Evolutionary conservation across 2,329 filamentous ascomycete genomes (phyloP).

Genomic region (Colletotrichum echinochloae): DNA sequence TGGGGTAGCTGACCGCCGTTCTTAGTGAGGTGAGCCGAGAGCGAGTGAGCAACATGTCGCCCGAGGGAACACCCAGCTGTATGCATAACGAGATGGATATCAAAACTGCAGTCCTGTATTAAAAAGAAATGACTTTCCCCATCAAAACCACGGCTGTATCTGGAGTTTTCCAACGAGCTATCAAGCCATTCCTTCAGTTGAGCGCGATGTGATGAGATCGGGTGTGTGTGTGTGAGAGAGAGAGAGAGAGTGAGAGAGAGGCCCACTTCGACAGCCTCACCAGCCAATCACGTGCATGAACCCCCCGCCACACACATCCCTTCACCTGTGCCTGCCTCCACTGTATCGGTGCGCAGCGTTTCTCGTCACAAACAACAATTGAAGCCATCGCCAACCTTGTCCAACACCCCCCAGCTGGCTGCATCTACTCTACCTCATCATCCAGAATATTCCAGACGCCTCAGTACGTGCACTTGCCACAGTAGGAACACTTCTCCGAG

Average conservation of each 20-base stretch:
- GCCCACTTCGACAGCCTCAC: background rate
- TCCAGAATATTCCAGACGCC: background rate
- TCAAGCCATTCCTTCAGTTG: background rate
- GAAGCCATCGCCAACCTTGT: background rate
- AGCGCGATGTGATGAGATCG: background rate
- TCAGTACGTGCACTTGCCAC: constrained; percentile 39
- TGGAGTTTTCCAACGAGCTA: background rate
- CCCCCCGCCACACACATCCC: too few species aligned
- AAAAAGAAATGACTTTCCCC: too few species aligned
- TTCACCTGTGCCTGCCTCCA: background rate
- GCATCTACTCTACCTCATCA: too few species aligned
- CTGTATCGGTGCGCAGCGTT: background rate
- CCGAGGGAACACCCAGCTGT: background rate
- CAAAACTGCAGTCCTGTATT: accelerated
- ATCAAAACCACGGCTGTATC: background rate
- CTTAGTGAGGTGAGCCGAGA: background rate
- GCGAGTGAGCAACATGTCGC: background rate
- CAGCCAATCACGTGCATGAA: background rate
- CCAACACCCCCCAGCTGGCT: background rate
- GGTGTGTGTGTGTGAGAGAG: too few species aligned
- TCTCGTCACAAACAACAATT: background rate
- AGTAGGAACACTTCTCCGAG: constrained; percentile 38
- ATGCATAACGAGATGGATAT: too few species aligned
- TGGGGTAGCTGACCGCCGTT: background rate
- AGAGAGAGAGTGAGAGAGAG: background rate